Evolutionary conservation across 331 rosid genomes (phyloP), one percentile per base, ranked within the genome.

Genomic region (Ulmus americana): DNA sequence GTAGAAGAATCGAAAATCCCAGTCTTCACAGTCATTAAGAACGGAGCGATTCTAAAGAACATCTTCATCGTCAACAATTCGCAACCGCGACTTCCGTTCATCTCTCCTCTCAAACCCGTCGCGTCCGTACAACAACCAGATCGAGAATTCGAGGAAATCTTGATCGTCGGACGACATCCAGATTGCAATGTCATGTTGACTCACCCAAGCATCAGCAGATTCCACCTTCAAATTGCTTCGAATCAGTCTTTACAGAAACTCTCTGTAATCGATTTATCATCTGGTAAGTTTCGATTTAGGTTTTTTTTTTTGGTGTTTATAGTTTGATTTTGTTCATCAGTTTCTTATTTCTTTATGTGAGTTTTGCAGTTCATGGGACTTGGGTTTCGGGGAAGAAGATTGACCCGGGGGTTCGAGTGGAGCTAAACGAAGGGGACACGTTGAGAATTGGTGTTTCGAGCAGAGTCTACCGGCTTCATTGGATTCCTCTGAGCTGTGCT

Each of bases 141-240:
- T 45, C 80, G 6, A 14, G 81, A 56, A 52, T 59, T 68, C 68
- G 88, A 85, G 53, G 83, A 86, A 46, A 67, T 64, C 48, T 41
- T 85, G 61, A 41, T 80, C 28, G 74, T 87, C 8, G 98, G 97
- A 3, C 75, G 95, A 7, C 95, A 92, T 75, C 95, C 90, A 0
- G 78, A 81, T 18, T 89, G 95, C 83, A 73, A 80, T 74, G 63
- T 89, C 65, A 73, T 80, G 68, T 73, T 89, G 18, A 83, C 85
- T 2, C 95, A 92, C 66, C 98, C 98, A 44, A 92, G 98, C 75
- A 72, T 92, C 58, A 92, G 96, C 76, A 77, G 98, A 71, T 92
- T 81, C 79, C 98, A 92, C 76, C 88, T 92, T 76, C 79, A 80
- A 61, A 82, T 92, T 76, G 74, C 64, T 16, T 82, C 85, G 35